Evolutionary conservation across 2,329 filamentous ascomycete genomes (phyloP).

Genomic region (Colletotrichum magnum): DNA sequence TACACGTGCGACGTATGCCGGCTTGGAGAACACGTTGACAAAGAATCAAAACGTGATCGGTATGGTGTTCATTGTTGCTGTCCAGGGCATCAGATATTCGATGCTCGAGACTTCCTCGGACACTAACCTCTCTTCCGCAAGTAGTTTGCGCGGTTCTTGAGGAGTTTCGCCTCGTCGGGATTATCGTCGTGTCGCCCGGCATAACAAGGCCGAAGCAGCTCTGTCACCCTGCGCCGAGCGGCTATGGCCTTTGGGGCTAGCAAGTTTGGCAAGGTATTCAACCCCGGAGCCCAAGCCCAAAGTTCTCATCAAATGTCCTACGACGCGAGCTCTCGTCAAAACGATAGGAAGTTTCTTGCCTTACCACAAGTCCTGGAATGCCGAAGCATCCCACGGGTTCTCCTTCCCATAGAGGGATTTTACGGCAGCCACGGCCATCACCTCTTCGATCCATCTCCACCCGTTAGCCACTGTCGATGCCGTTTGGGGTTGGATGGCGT

Average conservation of each 20-base stretch:
- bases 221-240: conserved; percentile 43
- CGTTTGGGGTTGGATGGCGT: conserved; percentile 39
- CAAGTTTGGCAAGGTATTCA: conserved; percentile 46
- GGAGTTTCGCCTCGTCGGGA: conserved; percentile 47
- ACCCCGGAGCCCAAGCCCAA: conserved; percentile 46
- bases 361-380: conserved; percentile 55
- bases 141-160: conserved; percentile 46
- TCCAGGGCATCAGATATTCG: conserved; percentile 51
- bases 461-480: conserved; percentile 49
- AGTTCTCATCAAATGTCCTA: conserved; percentile 46
- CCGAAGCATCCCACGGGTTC: conserved; percentile 48
- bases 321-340: neutral
- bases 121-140: conserved; percentile 49
- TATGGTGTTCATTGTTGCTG: conserved; percentile 53
- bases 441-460: conserved; percentile 55
- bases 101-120: conserved; percentile 46
- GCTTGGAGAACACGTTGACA: conserved; percentile 47
- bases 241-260: conserved; percentile 45
- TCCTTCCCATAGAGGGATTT: conserved; percentile 58
- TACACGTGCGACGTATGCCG: conserved; percentile 45
- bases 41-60: conserved; percentile 55
- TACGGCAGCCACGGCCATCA: conserved; percentile 55
- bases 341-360: conserved; percentile 11
- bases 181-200: conserved; percentile 44
- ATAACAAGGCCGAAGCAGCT: conserved; percentile 50